Base-by-base conservation (phyloP, 2,329 filamentous ascomycete species). In the Calonectria leucothoes region DNA sequence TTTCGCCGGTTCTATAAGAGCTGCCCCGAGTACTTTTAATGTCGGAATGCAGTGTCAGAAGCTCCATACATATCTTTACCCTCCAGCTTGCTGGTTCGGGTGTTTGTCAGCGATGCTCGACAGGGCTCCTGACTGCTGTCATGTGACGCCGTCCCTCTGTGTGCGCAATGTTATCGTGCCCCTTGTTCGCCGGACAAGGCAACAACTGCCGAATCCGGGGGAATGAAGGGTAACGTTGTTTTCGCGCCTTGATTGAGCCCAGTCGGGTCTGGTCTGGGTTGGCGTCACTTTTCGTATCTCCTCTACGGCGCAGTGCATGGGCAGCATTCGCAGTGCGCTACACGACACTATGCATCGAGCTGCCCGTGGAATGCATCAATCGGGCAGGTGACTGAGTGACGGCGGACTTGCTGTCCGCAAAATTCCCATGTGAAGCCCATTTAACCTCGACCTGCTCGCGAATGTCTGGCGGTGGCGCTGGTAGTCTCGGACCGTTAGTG, bases 1-100 rank as follows among this genome's bases (percentile, higher is more conserved):
- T 81, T 81, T 70, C 71, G 78, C 80, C 81, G 89, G 88, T 83
- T 87, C 86, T 85, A 90, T 86, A 88, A 91, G 89, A 89, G 87
- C 88, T 88, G 90, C 86, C 86, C 87, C 86, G 84, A 88, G 85
- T 87, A 85, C 84, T 82, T 86, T 69, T 74, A 78, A 82, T 82
- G 79, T 82, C 82, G 81, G 80, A 83, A 39, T 27, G 83, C 84
- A 83, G 85, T 82, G 85, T 86, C 85, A 86, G 85, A 86, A 84
- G 81, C 79, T 72, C 84, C 84, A 74, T 69, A 86, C 84, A 86
- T 83, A 73, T 74, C 49, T 70, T 74, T 4, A 31, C 27, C 33
- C 23, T 66, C 39, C 23, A n/a, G 25, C 37, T 35, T 29, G n/a
- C 42, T 45, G 42, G 27, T 25, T 35, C n/a, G 35, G 25, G 17